Evolutionary conservation across 805 yeast species (phyloP), one percentile per base, ranked within the genome.

Genomic region (Alloascoidea hylecoeti): DNA sequence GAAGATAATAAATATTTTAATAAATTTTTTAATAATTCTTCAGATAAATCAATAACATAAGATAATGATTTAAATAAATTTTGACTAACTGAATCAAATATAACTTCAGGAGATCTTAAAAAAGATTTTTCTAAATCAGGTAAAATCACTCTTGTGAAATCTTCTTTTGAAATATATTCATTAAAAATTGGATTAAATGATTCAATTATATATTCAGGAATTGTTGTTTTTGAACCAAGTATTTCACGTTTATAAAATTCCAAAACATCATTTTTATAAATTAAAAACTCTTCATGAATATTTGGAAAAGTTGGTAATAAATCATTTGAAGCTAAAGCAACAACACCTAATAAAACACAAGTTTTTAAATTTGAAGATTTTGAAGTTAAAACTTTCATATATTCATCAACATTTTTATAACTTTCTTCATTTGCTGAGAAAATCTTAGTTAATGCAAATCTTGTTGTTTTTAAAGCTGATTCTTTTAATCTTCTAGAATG

Each of bases 51-150:
- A 15, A 73, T 49, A 2, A 51, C 44, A 1, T 50, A 39, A 3
- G 61, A 39, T 38, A 64, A 18, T 4, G 56, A 42, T 2, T 33
- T 30, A 17, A 78, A 61, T 5, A 85, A 49, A 6, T 65, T 61
- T 3, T 75, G 70, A 2, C 80, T 52, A n/a, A 78, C 51, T 15
- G 49, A 45, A n/a, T 65, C 66, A 40, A 84, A 70, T 0, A 83
- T 70, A 30, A 62, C 55, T 49, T 85, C 96, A 0, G 95, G 78
- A 2, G 94, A 73, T 53, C 95, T 70, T 44, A 88, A 61, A 37
- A 79, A 63, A 1, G 88, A 70, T 51, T 80, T 84, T 48, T 82
- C 88, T 36, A 88, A 48, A 15, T 70, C 65, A 2, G 94, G 84
- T 4, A 74, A 55, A 14, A 80, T 48, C 4, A 44, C 38, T 2